Evolutionary conservation across 495 filamentous ascomycete genomes (phyloP), one percentile per base, ranked within the genome.

Genomic region (Sporormia fimetaria): DNA sequence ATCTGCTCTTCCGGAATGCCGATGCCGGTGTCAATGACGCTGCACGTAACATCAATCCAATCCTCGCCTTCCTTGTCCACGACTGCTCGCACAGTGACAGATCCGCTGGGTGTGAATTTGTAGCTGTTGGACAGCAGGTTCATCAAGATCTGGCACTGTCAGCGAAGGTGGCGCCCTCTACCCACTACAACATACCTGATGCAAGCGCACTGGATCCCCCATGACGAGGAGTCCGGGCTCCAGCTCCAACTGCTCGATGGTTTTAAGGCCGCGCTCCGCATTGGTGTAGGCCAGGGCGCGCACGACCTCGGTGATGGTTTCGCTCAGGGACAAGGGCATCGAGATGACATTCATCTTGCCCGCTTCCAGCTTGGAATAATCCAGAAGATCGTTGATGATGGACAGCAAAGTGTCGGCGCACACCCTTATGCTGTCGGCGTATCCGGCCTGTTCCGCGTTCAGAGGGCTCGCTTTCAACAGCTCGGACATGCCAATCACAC

Each of bases 271-370:
- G 57, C 79, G 76, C 48, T 92, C 83, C 27, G 75, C 63, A 53
- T 92, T 87, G 24, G 83, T 87, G 57, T 83, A 93, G 10, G 81
- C 79, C 10, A 84, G 71, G 2, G 87, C 87, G 25, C 87, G 75
- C 12, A 93, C 80, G 2, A 93, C 86, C 55, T 93, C 86, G 5
- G 74, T 74, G 39, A 93, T 83, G 43, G 87, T 93, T 58, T 87
- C 83, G 49, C 76, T 80, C 0, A 90, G 70, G 40, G 82, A 87
- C 49, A 93, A 72, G 1, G 84, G 83, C 34, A 88, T 85, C 8
- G 80, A 80, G 40, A 83, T 88, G 6, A 93, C 78, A 58, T 85
- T 84, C 83, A 94, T 90, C 65, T 93, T 94, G 53, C 87, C 87
- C 11, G 87, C 87, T 58, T 94, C 87, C 56, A 94, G 75, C 56